These are phyloP conservation scores for Penicillium cosmopolitanum DNA, from an alignment of 495 filamentous ascomycete species.

Conservation along the genomic window DNA sequence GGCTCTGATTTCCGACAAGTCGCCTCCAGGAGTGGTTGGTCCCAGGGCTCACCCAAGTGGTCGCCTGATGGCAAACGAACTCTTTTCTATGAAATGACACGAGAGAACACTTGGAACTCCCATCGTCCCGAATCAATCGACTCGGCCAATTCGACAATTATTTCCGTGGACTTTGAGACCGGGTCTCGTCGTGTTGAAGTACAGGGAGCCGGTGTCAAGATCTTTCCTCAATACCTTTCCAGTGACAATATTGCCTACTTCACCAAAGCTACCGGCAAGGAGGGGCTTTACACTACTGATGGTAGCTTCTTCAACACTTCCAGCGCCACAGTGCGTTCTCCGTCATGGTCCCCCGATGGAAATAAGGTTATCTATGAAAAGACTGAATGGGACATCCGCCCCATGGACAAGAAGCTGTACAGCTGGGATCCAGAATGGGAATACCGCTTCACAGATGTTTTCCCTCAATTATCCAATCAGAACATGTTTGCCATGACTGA, in stretches of 20 bases:
- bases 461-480: constrained; percentile 29
- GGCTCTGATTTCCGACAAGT: constrained; percentile 33
- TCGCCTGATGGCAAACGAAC: constrained; percentile 33
- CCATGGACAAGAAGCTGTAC: constrained; percentile 32
- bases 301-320: constrained; percentile 23
- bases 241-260: constrained; percentile 28
- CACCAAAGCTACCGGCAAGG: constrained; percentile 23
- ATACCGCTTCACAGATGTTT: constrained; percentile 41
- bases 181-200: constrained; percentile 26
- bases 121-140: constrained; percentile 27
- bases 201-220: constrained; percentile 25
- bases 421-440: constrained; percentile 38
- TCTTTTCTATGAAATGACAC: constrained; percentile 36
- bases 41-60: constrained; percentile 33
- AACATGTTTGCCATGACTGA: constrained; percentile 31
- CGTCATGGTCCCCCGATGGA: constrained; percentile 34
- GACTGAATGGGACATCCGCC: constrained; percentile 26
- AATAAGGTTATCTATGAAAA: constrained; percentile 36
- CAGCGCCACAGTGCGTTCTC: constrained; percentile 25
- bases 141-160: constrained; percentile 23
- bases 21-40: constrained; percentile 17
- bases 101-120: constrained; percentile 32
- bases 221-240: constrained; percentile 30
- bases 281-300: constrained; percentile 29
- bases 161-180: constrained; percentile 30